Evolutionary conservation across 805 yeast genomes (phyloP), one percentile per base, ranked within the genome.

Genomic region (Ogataea corticis): DNA sequence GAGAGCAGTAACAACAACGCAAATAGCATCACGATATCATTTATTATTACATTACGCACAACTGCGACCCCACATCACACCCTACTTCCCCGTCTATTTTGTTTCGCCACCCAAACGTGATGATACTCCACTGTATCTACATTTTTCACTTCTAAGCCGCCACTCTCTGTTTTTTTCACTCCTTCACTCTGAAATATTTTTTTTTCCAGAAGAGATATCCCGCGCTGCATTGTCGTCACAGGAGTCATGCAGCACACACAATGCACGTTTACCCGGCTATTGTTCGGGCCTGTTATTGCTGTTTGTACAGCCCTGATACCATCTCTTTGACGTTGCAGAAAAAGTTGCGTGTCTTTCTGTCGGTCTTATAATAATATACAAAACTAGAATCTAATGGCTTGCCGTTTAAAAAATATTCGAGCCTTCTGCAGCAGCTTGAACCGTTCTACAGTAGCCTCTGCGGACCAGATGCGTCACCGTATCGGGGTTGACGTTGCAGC

Each of bases 401-500:
- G n/a, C n/a, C n/a, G 18, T 6, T 31, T 31, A 9, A 7, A n/a
- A 18, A 17, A 4, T 11, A 6, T 17, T 33, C 7, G 14, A 17
- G 3, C 5, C 16, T 14, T 37, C 41, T 18, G 42, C 29, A 6
- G 33, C 15, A 33, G 50, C 42, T 21, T 48, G 52, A 13, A 55
- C 46, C 3, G 27, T 12, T 2, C 41, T 19, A 31, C 56, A 53
- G 25, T 40, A 53, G 5, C 55, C 57, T 9, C 42, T 49, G 14
- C 49, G 33, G 1, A 42, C 10, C 11, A 57, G 18, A 4, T 52
- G 36, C 7, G 33, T 33, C 1, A 38, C 33, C 4, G 62, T 58
- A 13, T 52, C 61, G 2, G 54, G 53, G 15, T 42, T 46, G 9
- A 59, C 16, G 31, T 57, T 48, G 35, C 58, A 51, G 3, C 56